A percentile compares a stretch with the other conserved stretches of the same genome.
phyloP scores from a whole-genome alignment of 768 basidiomycete species.

The Coprinopsis strossmayeri region DNA sequence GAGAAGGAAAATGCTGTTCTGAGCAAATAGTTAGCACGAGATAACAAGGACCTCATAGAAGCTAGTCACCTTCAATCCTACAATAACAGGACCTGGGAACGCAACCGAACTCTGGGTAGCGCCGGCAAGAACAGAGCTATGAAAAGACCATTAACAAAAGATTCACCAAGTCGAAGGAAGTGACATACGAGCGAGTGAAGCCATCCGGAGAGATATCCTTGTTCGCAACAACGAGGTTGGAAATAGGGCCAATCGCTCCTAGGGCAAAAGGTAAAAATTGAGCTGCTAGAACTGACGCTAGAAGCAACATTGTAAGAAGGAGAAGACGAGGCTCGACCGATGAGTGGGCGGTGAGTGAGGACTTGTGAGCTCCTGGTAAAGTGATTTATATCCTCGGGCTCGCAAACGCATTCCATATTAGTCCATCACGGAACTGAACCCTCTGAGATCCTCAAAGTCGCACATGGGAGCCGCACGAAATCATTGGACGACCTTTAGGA shows the following conservation, averaged over 20 bases:
- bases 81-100: slow-evolving; percentile 14
- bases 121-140: slow-evolving; percentile 10
- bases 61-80: slow-evolving; percentile 8
- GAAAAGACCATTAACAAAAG: background rate
- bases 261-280: slow-evolving; percentile 8
- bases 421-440: no score
- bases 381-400: no score
- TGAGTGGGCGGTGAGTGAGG: no score
- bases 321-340: no score
- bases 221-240: slow-evolving; percentile 35
- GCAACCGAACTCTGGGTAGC: slow-evolving; percentile 8
- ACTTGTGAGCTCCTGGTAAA: no score
- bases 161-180: no score
- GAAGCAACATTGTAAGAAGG: background rate
- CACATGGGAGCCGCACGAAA: no score
- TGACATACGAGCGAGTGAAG: slow-evolving; percentile 22
- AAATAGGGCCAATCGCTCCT: slow-evolving; percentile 22
- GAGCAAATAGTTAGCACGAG: background rate
- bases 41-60: background rate
- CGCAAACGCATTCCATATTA: no score
- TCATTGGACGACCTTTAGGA: no score
- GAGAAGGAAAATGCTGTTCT: slow-evolving; percentile 35
- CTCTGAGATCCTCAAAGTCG: no score
- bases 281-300: background rate
- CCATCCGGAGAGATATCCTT: slow-evolving; percentile 42